Percentiles rank a stretch among this genome's conserved stretches.
These are phyloP conservation scores for Coemansia sp. DNA, from an alignment of 192 early-diverging fungal genomes.

Conservation along the genomic window DNA sequence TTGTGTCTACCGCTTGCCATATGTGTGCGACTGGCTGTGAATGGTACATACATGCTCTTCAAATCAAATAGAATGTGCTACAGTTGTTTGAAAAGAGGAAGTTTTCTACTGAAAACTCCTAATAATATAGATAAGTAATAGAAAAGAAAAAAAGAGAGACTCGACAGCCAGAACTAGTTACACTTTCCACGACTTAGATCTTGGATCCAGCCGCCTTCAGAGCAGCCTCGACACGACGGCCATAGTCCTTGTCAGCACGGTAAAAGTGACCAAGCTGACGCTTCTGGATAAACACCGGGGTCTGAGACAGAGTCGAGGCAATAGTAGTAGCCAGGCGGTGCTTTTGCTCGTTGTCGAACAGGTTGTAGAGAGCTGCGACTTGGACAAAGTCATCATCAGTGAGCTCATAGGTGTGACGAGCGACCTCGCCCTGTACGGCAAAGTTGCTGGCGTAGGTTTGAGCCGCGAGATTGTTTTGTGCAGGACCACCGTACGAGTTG, in stretches of 20 bases:
- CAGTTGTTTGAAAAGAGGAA: too few species aligned
- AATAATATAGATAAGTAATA: not conserved
- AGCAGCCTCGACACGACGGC: constrained; percentile 68
- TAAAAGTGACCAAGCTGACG: constrained; percentile 74
- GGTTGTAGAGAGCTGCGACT: constrained; percentile 67
- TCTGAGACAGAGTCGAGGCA: constrained; percentile 64
- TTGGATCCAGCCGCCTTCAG: constrained; percentile 60
- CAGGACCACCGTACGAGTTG: constrained; percentile 64
- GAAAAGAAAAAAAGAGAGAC: not conserved
- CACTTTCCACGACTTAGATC: constrained; percentile 28
- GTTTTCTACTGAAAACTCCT: too few species aligned
- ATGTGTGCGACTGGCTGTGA: too few species aligned
- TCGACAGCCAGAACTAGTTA: not conserved
- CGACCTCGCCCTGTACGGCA: constrained; percentile 59
- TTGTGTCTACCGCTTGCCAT: too few species aligned
- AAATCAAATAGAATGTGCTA: too few species aligned
- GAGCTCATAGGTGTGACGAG: constrained; percentile 63
- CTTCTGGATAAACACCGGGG: constrained; percentile 69
- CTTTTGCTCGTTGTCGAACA: constrained; percentile 67
- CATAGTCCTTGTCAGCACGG: constrained; percentile 77
- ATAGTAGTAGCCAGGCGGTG: constrained; percentile 66
- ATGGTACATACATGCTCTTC: too few species aligned
- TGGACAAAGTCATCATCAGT: constrained; percentile 72
- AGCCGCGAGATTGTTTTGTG: constrained; percentile 62
- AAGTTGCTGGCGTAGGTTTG: constrained; percentile 59